Percentiles rank a stretch among this genome's conserved stretches.
phyloP scores from a whole-genome alignment of 2,329 filamentous ascomycete genomes.

The Trichoderma atrobrunneum region DNA sequence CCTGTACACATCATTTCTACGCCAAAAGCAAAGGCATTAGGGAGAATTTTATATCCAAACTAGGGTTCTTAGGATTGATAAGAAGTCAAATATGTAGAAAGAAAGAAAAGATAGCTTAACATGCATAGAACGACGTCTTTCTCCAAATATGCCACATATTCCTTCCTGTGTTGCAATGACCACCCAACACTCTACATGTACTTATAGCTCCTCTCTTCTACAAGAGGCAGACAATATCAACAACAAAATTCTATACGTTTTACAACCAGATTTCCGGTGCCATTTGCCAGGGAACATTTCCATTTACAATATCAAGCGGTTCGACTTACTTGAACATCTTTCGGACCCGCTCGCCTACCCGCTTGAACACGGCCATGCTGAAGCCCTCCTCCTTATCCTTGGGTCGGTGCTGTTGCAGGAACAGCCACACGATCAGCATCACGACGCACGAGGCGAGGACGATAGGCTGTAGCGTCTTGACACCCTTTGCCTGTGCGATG shows the following conservation, averaged over 20 bases:
- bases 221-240: neutral
- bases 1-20: neutral
- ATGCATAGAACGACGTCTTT: neutral
- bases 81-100: neutral
- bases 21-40: neutral
- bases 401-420: slow-evolving; percentile 3
- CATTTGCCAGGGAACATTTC: neutral
- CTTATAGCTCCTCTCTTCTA: neutral
- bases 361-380: neutral
- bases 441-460: neutral
- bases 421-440: slow-evolving; percentile 2
- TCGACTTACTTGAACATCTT: neutral
- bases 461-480: slow-evolving; percentile 44
- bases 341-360: neutral
- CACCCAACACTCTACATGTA: neutral
- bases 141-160: neutral
- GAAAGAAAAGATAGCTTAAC: neutral
- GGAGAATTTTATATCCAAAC: neutral
- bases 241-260: neutral
- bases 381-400: slow-evolving; percentile 6
- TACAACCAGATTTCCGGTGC: neutral
- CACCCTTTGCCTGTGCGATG: slow-evolving; percentile 58
- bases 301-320: neutral
- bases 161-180: neutral
- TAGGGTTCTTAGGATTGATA: neutral